Evolutionary conservation across 768 basidiomycete genomes (phyloP).

Genomic region (Boletales sp.): DNA sequence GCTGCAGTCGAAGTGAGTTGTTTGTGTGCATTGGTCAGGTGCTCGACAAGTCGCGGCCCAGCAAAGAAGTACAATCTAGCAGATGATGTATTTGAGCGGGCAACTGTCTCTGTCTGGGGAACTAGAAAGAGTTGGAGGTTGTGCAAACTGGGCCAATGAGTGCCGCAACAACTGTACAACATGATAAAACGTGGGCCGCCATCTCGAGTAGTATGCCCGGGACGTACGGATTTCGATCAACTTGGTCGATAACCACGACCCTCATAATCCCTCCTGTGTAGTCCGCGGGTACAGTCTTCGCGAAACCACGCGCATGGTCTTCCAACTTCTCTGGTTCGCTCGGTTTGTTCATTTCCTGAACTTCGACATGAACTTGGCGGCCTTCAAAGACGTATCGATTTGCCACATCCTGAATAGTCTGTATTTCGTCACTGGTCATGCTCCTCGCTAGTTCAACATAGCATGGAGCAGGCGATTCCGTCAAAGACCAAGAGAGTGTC

Average conservation of each 20-base stretch:
- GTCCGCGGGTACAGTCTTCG: conserved; percentile 60
- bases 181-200: background rate
- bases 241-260: conserved; percentile 77
- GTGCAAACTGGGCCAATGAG: conserved; percentile 76
- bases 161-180: conserved; percentile 66
- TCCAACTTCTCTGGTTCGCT: conserved; percentile 33
- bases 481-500: conserved; percentile 82
- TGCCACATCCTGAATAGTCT: conserved; percentile 55
- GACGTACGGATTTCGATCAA: conserved; percentile 76
- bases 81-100: conserved; percentile 58
- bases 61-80: conserved; percentile 78
- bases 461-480: conserved; percentile 59
- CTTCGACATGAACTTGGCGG: conserved; percentile 66
- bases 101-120: conserved; percentile 63
- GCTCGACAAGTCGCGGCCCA: conserved; percentile 70
- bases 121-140: conserved; percentile 70
- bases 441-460: conserved; percentile 76
- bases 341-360: conserved; percentile 56
- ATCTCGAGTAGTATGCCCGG: conserved; percentile 5
- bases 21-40: conserved; percentile 57
- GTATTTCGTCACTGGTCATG: conserved; percentile 62
- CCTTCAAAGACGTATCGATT: conserved; percentile 71
- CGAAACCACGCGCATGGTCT: conserved; percentile 48
- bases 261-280: conserved; percentile 76
- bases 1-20: conserved; percentile 54